Percentiles rank a stretch among this genome's conserved stretches.
phyloP scores from a whole-genome alignment of 768 basidiomycete species.

The Macrolepiota dolichaula region DNA sequence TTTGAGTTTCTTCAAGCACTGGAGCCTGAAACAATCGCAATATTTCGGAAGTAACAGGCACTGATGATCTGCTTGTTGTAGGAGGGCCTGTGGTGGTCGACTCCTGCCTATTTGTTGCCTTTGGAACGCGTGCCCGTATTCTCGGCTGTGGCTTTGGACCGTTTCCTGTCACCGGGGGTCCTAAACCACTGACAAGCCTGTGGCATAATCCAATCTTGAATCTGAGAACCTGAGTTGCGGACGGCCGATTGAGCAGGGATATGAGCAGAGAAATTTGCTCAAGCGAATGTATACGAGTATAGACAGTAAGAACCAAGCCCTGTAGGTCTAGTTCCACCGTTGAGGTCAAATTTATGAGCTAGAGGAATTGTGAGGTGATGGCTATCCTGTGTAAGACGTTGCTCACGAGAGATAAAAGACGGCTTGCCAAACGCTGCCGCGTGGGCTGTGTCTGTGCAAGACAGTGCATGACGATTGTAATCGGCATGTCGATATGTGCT shows the following conservation, averaged over 20 bases:
- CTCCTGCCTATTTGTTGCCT: neutral
- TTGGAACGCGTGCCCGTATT: constrained; percentile 1
- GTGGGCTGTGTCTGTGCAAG: constrained; percentile 24
- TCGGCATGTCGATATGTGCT: constrained; percentile 13
- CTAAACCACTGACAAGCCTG: constrained; percentile 25
- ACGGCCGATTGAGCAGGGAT: constrained; percentile 4
- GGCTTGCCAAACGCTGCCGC: constrained; percentile 26
- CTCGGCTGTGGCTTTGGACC: constrained; percentile 5
- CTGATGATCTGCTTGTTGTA: neutral
- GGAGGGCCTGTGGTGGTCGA: neutral
- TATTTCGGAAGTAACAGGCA: neutral
- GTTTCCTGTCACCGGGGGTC: neutral
- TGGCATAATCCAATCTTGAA: constrained; percentile 41
- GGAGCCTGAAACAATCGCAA: constrained; percentile 2
- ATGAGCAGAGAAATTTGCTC: constrained; percentile 2
- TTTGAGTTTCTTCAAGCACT: neutral
- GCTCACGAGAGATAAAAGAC: constrained; percentile 22
- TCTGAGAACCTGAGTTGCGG: constrained; percentile 22
- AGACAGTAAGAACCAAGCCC: constrained; percentile 32
- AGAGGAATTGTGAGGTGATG: neutral
- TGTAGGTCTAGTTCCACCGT: constrained; percentile 33
- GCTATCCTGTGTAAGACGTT: neutral
- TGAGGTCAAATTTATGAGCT: constrained; percentile 41
- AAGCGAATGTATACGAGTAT: constrained; percentile 24
- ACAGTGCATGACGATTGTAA: constrained; percentile 26